Conservation (phyloP, 768 basidiomycete genomes). For the Tulasnella calospora region DNA sequence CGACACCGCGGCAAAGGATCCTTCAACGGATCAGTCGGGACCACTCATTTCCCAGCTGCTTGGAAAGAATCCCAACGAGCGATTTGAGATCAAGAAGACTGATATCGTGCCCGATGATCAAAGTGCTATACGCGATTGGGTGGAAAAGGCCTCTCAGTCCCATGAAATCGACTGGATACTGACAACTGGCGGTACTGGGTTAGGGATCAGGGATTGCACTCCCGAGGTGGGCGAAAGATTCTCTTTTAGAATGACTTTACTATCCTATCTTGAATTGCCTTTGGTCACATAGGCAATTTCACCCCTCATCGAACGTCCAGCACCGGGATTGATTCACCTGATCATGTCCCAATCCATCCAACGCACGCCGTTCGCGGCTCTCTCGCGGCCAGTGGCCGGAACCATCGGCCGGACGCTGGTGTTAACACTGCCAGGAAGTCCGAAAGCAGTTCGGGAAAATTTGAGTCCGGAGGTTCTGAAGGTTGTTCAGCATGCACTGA, state of each 20-base stretch:
- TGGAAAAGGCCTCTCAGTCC: slow-evolving; percentile 46
- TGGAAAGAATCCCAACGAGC: not conserved
- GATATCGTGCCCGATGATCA: slow-evolving; percentile 65
- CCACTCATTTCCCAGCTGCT: slow-evolving; percentile 52
- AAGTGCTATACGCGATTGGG: slow-evolving; percentile 44
- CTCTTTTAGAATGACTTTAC: not conserved
- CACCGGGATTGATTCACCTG: slow-evolving; percentile 68
- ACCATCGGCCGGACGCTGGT: slow-evolving; percentile 61
- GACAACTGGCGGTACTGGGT: slow-evolving; percentile 85
- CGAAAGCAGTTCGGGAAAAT: slow-evolving; percentile 80
- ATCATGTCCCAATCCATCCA: slow-evolving; percentile 62
- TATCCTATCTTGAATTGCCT: not conserved
- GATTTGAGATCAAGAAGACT: slow-evolving; percentile 23
- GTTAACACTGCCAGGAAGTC: slow-evolving; percentile 77
- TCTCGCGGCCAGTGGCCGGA: slow-evolving; percentile 80
- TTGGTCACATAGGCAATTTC: slow-evolving; percentile 47
- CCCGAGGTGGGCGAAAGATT: slow-evolving; percentile 56
- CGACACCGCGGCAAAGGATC: slow-evolving; percentile 57
- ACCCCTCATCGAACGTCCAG: slow-evolving; percentile 42
- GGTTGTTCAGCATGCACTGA: slow-evolving; percentile 65
- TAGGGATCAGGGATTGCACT: slow-evolving; percentile 72
- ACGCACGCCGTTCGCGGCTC: slow-evolving; percentile 72
- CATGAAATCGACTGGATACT: slow-evolving; percentile 65
- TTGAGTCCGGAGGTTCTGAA: slow-evolving; percentile 57
- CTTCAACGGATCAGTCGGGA: slow-evolving; percentile 58